Evolutionary conservation across 2,329 filamentous ascomycete genomes (phyloP), one percentile per base, ranked within the genome.

Genomic region (Fusarium nurragi): DNA sequence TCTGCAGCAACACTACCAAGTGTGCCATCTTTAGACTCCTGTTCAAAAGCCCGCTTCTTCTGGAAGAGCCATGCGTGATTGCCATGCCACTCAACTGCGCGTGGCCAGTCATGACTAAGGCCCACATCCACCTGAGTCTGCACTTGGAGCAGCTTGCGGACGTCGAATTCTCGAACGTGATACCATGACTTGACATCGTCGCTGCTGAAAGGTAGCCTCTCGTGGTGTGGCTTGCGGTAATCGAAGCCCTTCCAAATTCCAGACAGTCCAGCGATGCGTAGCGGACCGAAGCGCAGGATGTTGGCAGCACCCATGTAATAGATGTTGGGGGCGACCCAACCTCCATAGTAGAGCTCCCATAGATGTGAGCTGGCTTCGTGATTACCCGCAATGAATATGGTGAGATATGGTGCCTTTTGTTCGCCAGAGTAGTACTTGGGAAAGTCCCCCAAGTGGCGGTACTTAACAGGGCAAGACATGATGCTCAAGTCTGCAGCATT

Each of bases 291-390:
- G 18, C 90, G 89, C 37, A 99, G 76, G 10, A 99, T 89, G 74
- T 97, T 97, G 59, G 95, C 93, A 30, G 93, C 92, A 45, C 95
- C 95, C 76, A 98, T 85, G 78, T 97, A 99, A 82, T 97, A 99
- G 65, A 99, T 98, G 69, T 95, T 97, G 10, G 93, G 93, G 9
- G 94, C 94, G 7, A 93, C 95, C 95, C 95, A 99, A 47, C 95
- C 95, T 48, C 95, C 95, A 74, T 98, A 97, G 80, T 92, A 97
- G 1, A 99, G 85, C 78, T 99, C 95, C 82, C 89, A 95, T 6
- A 97, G 81, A 77, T 98, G 88, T 47, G 91, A 93, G 72, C 91
- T 91, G 1, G 95, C 94, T 79, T 99, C 95, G 73, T 99, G 95
- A 74, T 99, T 99, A 4, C 95, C 95, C 39, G 90, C 94, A 47